These are phyloP conservation scores for Sarocladiaceae sp. DNA, from an alignment of 2,329 filamentous ascomycete genomes.

Conservation along the genomic window DNA sequence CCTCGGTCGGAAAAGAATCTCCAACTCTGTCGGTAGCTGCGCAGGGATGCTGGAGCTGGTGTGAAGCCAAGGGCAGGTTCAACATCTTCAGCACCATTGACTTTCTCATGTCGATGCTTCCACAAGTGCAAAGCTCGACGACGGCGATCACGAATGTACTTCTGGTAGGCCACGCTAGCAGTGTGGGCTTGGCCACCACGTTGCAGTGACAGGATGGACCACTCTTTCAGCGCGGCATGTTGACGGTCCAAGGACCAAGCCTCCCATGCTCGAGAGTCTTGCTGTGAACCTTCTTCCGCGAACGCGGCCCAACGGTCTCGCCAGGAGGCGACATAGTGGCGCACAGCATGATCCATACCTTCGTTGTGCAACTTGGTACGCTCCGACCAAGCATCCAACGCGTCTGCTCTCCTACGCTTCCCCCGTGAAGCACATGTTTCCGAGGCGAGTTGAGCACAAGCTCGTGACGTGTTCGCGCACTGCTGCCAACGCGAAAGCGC, in stretches of 20 bases:
- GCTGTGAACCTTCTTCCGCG: constrained; percentile 18
- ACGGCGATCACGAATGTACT: constrained; percentile 27
- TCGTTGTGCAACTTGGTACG: constrained; percentile 15
- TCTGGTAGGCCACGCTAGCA: constrained; percentile 26
- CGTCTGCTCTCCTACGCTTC: constrained; percentile 10
- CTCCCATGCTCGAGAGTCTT: constrained; percentile 23
- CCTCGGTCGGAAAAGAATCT: constrained; percentile 21
- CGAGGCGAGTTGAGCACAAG: constrained; percentile 14
- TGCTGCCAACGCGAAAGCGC: constrained; percentile 27
- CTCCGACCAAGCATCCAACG: constrained; percentile 18
- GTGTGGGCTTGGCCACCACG: constrained; percentile 33
- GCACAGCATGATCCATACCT: constrained; percentile 15
- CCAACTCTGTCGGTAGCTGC: constrained; percentile 20
- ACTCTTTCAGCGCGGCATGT: constrained; percentile 28
- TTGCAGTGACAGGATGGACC: constrained; percentile 33
- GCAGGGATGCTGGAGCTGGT: constrained; percentile 1
- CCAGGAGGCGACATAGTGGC: constrained; percentile 17
- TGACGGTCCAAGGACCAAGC: constrained; percentile 27
- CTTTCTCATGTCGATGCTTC: constrained; percentile 19
- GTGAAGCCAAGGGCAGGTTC: background rate
- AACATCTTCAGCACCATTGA: constrained; percentile 8
- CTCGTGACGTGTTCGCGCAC: constrained; percentile 12
- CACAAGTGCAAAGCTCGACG: constrained; percentile 26
- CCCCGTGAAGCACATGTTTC: constrained; percentile 15
- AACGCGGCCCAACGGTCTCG: constrained; percentile 20